phyloP scores from a whole-genome alignment of 805 yeast species.

The Brettanomyces custersianus region DNA sequence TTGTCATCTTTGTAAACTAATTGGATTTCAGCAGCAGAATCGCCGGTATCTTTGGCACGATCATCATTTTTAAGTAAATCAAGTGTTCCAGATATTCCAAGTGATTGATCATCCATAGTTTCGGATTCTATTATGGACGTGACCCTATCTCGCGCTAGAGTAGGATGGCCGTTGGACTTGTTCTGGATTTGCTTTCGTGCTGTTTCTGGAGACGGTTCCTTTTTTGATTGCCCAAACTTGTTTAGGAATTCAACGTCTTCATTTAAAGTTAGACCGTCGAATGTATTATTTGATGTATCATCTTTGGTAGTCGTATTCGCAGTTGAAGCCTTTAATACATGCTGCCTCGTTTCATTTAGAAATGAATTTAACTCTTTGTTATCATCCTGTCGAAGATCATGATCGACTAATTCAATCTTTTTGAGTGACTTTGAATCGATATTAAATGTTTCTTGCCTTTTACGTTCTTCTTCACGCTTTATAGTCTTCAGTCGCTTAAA shows the following conservation, averaged over 20 bases:
- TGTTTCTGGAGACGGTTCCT: too few relatives aligned
- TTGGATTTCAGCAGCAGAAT: slow-evolving; percentile 32
- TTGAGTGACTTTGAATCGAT: slow-evolving; percentile 13
- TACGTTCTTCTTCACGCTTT: slow-evolving; percentile 7
- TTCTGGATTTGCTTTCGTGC: too few relatives aligned
- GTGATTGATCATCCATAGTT: slow-evolving; percentile 6
- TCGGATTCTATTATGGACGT: too few relatives aligned
- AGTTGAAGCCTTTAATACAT: neutral
- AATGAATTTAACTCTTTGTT: slow-evolving; percentile 17
- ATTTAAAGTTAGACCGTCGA: slow-evolving; percentile 21
- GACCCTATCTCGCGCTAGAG: too few relatives aligned
- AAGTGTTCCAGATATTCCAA: slow-evolving; percentile 31
- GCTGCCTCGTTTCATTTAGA: slow-evolving; percentile 22
- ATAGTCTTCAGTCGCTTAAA: slow-evolving; percentile 14
- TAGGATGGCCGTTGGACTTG: too few relatives aligned
- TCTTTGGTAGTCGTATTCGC: neutral
- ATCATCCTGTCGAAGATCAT: slow-evolving; percentile 19
- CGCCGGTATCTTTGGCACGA: slow-evolving; percentile 1
- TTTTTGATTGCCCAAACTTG: slow-evolving; percentile 17
- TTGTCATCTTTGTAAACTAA: slow-evolving; percentile 54
- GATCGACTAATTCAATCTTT: slow-evolving; percentile 20
- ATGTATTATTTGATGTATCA: neutral
- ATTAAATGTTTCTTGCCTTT: slow-evolving; percentile 5
- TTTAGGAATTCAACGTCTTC: slow-evolving; percentile 30
- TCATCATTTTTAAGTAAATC: slow-evolving; percentile 18